These are phyloP conservation scores for Filosporella fistucella DNA, from an alignment of 495 filamentous ascomycete genomes.

Conservation along the genomic window DNA sequence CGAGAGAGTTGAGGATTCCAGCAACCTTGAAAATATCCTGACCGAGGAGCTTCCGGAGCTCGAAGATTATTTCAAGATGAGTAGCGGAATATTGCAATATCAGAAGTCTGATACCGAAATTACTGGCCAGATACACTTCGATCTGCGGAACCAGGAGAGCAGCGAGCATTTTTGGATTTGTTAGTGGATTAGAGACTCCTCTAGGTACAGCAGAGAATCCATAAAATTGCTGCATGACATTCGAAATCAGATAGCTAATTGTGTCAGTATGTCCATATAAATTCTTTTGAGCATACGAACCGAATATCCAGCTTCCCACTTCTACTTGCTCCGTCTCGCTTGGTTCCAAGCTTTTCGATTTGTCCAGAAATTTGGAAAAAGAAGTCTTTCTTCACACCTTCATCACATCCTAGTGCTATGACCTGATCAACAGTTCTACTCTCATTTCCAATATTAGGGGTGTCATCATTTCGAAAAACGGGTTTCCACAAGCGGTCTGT, in stretches of 20 bases:
- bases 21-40: constrained; percentile 22
- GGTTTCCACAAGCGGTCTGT: constrained; percentile 23
- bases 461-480: constrained; percentile 22
- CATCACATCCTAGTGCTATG: constrained; percentile 25
- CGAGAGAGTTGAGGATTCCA: constrained; percentile 21
- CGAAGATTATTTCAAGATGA: constrained; percentile 17
- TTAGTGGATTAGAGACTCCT: constrained; percentile 15
- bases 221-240: constrained; percentile 20
- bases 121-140: constrained; percentile 23
- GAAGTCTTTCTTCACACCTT: constrained; percentile 23
- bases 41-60: constrained; percentile 21
- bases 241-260: constrained; percentile 24
- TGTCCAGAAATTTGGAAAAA: constrained; percentile 21
- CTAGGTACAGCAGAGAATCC: constrained; percentile 1
- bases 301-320: constrained; percentile 22
- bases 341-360: constrained; percentile 24
- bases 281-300: constrained; percentile 4
- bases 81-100: constrained; percentile 18
- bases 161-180: constrained; percentile 20
- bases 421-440: constrained; percentile 25
- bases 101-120: constrained; percentile 19
- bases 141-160: constrained; percentile 24
- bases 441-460: constrained; percentile 11
- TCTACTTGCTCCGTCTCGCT: constrained; percentile 22
- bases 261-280: constrained; percentile 3